These are phyloP conservation scores for Candida tetrigidarum DNA, from an alignment of 1,139 yeast species.

Conservation along the genomic window DNA sequence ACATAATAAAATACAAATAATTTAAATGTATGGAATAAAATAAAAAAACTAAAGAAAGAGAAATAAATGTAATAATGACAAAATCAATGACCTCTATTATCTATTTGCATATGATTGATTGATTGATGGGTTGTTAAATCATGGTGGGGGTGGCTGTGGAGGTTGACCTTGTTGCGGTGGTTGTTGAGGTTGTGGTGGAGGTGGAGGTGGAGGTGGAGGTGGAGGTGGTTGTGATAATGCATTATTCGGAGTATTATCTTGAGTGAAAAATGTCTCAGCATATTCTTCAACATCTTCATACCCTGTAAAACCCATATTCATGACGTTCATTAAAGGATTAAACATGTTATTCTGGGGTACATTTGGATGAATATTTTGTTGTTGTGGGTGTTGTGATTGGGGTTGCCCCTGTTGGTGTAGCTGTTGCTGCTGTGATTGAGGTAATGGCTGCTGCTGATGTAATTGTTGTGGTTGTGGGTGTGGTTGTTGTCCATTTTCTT, in stretches of 20 bases:
- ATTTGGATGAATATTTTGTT: neutral
- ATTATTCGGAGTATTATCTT: neutral
- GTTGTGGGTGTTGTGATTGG: slow-evolving; percentile 1
- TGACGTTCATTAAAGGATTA: neutral
- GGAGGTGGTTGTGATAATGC: too few species aligned
- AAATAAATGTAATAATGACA: neutral
- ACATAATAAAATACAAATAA: neutral
- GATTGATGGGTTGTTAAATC: too few species aligned
- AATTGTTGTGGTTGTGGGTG: slow-evolving; percentile 4
- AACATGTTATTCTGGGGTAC: neutral
- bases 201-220: too few species aligned
- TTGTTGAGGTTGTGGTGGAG: too few species aligned
- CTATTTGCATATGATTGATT: too few species aligned
- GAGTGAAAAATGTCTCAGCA: slow-evolving; percentile 2
- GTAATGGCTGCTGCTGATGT: neutral
- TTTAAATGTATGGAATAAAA: neutral
- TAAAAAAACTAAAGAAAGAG: neutral
- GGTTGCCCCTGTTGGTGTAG: slow-evolving; percentile 1
- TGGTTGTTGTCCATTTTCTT: neutral
- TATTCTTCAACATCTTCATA: slow-evolving; percentile 9
- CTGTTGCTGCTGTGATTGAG: slow-evolving; percentile 2
- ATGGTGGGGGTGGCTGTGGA: neutral
- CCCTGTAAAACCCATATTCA: slow-evolving; percentile 2
- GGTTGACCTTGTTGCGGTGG: neutral
- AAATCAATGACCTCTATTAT: too few species aligned